Evolutionary conservation across 2,329 filamentous ascomycete species (phyloP), one percentile per base, ranked within the genome.

Genomic region (Metarhizium robertsii): DNA sequence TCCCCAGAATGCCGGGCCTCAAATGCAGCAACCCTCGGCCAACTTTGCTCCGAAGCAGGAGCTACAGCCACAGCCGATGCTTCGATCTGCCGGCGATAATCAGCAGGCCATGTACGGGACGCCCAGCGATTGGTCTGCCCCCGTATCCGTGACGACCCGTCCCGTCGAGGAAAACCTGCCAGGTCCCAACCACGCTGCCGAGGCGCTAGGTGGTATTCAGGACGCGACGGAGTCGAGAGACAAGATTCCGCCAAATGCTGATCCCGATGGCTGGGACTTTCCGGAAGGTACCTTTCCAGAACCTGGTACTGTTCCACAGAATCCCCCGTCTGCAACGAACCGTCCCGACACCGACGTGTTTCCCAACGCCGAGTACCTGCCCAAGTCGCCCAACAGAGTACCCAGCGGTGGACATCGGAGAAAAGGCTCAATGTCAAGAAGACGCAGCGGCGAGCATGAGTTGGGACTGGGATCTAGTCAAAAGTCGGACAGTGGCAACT

Each of bases 271-370:
- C 8, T 99, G 94, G 94, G 92, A 95, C 65, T 99, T 99, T 62
- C 90, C 92, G 54, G 91, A 96, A 57, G 79, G 84, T 8, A 75
- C 79, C n/a, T 82, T 84, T 53, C 73, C 81, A 0, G 86, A 88
- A 45, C 72, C 80, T 13, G 66, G 69, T 47, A 68, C 73, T 34
- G 62, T 68, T 5, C 76, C 80, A 49, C 70, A 67, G 30, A 65
- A 61, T 2, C 74, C 77, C 52, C 78, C 79, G 54, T 68, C 77
- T 11, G 71, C 70, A 36, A 76, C 65, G 61, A 86, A 69, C 72
- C 84, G 92, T 59, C 91, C 90, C 1, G 92, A 96, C 66, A 94
- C 86, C 0, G 92, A 96, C 69, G 80, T 83, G 4, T 97, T 97
- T 60, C 92, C 92, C 1, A 85, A 83, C 49, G 88, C 91, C 47